Conservation (phyloP, 2,329 filamentous ascomycete species). For the Diplodia intermedia region DNA sequence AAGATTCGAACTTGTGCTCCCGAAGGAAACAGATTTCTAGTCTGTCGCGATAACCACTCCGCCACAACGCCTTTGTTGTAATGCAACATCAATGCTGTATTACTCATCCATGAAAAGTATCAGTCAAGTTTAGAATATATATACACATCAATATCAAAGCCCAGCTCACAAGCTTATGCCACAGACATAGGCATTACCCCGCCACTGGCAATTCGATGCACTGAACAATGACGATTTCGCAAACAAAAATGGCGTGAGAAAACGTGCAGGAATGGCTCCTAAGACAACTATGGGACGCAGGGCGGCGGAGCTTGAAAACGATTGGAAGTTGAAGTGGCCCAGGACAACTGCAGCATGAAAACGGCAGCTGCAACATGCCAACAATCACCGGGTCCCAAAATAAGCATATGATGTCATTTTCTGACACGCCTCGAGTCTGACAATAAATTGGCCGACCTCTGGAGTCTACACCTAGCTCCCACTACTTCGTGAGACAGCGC, state of each 20-base stretch:
- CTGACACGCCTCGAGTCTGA: not conserved
- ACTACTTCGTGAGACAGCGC: not conserved
- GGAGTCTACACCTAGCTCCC: not conserved
- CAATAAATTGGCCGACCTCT: not conserved
- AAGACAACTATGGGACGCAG: not conserved
- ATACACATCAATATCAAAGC: not conserved
- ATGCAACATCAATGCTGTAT: not conserved
- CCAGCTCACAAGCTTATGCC: too few relatives aligned
- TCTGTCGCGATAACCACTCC: conserved; percentile 4
- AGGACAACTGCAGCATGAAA: not conserved
- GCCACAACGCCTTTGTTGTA: not conserved
- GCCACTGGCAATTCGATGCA: too few relatives aligned
- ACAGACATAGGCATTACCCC: too few relatives aligned
- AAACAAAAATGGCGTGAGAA: not conserved
- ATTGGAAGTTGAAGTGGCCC: not conserved
- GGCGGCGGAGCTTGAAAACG: not conserved
- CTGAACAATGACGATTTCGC: not conserved
- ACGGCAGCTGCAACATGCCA: not conserved
- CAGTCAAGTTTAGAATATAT: rapidly evolving
- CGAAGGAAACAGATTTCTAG: conserved; percentile 4
- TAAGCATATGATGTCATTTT: not conserved
- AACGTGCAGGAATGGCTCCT: not conserved
- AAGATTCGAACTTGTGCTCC: conserved; percentile 4
- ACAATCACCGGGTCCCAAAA: not conserved
- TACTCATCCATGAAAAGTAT: not conserved